Conservation (phyloP, 2,329 filamentous ascomycete species). For the Nemania serpens region DNA sequence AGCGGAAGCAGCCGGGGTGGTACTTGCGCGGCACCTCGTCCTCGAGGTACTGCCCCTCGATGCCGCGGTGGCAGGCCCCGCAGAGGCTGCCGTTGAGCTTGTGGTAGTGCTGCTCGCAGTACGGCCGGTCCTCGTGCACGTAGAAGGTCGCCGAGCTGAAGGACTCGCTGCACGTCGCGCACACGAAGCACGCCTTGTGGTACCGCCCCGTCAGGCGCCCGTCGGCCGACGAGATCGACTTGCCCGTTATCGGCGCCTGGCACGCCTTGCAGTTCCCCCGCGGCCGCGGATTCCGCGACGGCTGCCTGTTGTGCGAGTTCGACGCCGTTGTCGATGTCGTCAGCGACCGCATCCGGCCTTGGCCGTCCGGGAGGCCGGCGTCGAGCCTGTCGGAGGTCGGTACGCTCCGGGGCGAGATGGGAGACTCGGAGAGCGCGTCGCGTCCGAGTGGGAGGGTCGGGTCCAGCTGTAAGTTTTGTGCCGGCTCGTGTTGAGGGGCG, state of each 20-base stretch:
- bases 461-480: constrained; percentile 39
- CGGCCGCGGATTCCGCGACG: constrained; percentile 47
- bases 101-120: constrained; percentile 93
- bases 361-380: constrained; percentile 33
- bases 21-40: constrained; percentile 79
- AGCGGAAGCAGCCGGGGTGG: constrained; percentile 86
- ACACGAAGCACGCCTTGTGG: constrained; percentile 94
- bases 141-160: constrained; percentile 93
- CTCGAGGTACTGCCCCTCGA: constrained; percentile 92
- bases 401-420: constrained; percentile 29
- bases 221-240: constrained; percentile 92
- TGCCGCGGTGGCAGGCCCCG: constrained; percentile 76
- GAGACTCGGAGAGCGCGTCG: constrained; percentile 28
- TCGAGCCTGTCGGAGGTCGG: constrained; percentile 25
- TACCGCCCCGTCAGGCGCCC: constrained; percentile 90
- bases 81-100: constrained; percentile 87
- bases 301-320: constrained; percentile 46
- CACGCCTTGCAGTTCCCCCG: constrained; percentile 87
- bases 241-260: constrained; percentile 76
- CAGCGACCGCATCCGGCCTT: constrained; percentile 29
- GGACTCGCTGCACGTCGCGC: constrained; percentile 77
- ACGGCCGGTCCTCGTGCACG: constrained; percentile 83
- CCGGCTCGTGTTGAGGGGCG: constrained; percentile 18
- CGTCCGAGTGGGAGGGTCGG: constrained; percentile 36
- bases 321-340: constrained; percentile 36